Conservation (phyloP, 106 monocot genomes). For the Phalaenopsis equestris region DNA sequence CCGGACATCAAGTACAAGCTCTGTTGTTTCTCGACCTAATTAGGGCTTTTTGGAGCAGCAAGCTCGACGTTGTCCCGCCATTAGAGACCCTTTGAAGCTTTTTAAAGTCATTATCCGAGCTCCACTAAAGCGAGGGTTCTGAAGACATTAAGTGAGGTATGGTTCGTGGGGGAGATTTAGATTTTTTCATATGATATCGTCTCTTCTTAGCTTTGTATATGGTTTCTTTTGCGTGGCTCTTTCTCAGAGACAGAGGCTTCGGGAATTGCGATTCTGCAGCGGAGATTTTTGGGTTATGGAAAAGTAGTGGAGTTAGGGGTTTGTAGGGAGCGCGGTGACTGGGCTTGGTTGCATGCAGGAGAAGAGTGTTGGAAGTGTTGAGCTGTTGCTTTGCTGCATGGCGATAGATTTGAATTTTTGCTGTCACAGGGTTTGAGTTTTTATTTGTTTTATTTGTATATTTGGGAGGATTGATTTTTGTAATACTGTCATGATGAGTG, state of each 20-base stretch:
- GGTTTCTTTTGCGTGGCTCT: background rate
- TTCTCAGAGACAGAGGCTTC: background rate
- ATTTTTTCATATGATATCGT: background rate
- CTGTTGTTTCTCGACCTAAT: background rate
- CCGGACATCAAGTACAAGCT: too few relatives aligned
- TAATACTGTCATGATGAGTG: background rate
- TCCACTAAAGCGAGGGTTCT: background rate
- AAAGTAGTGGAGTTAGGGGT: background rate
- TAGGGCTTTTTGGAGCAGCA: background rate
- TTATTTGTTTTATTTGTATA: background rate
- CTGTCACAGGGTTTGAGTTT: background rate
- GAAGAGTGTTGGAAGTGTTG: background rate
- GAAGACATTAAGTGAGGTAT: background rate
- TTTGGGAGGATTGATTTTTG: background rate
- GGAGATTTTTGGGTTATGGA: background rate
- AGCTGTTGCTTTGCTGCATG: background rate
- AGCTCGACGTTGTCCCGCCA: background rate
- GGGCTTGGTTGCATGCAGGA: background rate
- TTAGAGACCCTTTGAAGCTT: background rate
- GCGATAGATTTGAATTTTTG: background rate
- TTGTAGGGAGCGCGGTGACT: too few relatives aligned
- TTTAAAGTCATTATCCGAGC: background rate
- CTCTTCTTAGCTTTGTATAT: background rate
- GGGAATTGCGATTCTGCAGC: background rate
- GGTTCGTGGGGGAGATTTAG: background rate